Conservation (phyloP, 2,329 filamentous ascomycete species). For the Escovopsis sp. region DNA sequence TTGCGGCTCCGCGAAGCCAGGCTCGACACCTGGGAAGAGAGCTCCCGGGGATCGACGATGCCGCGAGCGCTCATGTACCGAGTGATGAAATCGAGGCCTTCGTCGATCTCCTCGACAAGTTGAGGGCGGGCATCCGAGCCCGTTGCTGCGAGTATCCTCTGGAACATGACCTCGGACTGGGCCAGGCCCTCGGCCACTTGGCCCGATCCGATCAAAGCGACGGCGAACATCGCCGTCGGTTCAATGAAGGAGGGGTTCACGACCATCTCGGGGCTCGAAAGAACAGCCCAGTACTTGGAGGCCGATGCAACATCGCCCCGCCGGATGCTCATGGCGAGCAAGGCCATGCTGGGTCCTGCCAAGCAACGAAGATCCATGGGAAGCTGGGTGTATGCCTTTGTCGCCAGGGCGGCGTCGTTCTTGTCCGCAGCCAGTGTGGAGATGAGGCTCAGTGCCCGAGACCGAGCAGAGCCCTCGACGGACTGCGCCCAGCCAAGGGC, state of each 20-base stretch:
- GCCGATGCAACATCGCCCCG: conserved; percentile 65
- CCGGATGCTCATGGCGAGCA: conserved; percentile 77
- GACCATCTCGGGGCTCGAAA: conserved; percentile 47
- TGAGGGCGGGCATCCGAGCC: conserved; percentile 37
- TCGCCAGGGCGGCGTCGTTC: conserved; percentile 54
- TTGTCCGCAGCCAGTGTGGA: conserved; percentile 68
- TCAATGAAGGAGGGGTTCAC: conserved; percentile 59
- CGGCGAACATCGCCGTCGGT: conserved; percentile 78
- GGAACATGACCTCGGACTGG: conserved; percentile 75
- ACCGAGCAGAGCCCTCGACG: conserved; percentile 43
- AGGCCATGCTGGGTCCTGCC: conserved; percentile 54
- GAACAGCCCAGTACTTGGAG: conserved; percentile 64
- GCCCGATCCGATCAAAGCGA: conserved; percentile 75
- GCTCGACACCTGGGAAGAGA: conserved; percentile 30
- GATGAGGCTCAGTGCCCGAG: conserved; percentile 55
- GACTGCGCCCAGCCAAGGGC: conserved; percentile 60
- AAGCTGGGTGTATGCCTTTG: conserved; percentile 48
- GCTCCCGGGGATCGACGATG: conserved; percentile 40
- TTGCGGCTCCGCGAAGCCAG: conserved; percentile 28
- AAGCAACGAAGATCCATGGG: conserved; percentile 33
- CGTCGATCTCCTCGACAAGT: conserved; percentile 67
- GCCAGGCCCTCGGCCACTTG: conserved; percentile 68
- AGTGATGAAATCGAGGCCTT: conserved; percentile 58
- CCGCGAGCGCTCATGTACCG: conserved; percentile 43
- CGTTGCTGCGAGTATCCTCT: conserved; percentile 56